These are phyloP conservation scores for Phytophthora citricola DNA, from an alignment of 352 stramenopile species.

Conservation along the genomic window DNA sequence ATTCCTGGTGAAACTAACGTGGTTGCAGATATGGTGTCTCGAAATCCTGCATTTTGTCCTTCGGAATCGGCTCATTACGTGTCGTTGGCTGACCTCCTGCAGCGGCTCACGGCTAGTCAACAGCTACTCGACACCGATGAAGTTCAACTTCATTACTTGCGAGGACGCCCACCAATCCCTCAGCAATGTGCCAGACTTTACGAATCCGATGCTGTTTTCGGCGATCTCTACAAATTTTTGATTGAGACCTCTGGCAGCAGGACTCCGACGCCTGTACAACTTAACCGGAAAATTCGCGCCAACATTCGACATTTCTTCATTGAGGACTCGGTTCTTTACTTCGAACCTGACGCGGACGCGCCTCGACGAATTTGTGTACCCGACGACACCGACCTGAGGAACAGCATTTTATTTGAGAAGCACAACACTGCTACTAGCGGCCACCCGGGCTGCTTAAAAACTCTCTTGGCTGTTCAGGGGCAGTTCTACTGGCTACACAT, in stretches of 20 bases:
- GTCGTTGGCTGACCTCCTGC: not conserved
- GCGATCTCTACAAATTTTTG: not conserved
- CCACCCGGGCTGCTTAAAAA: not conserved
- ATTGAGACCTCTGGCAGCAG: not conserved
- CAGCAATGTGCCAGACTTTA: not conserved
- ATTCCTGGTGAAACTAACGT: not conserved
- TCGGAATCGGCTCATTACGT: not conserved
- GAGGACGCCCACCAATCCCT: not conserved
- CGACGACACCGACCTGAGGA: not conserved
- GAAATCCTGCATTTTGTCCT: not conserved
- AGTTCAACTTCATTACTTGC: not conserved
- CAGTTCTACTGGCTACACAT: conserved; percentile 30
- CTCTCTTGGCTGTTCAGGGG: conserved; percentile 2
- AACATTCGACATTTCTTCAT: not conserved
- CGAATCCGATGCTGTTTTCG: not conserved
- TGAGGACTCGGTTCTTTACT: not conserved
- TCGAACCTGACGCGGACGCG: not conserved
- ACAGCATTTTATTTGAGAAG: not conserved
- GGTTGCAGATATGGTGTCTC: not conserved
- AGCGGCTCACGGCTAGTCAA: not conserved
- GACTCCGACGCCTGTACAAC: not conserved
- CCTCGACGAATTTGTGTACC: not conserved
- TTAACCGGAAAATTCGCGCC: not conserved
- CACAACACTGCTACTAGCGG: not conserved
- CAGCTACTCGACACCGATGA: not conserved